Evolutionary conservation across 108 stramenopile species (phyloP), one percentile per base, ranked within the genome.

Genomic region (Skeletonema marinoi): DNA sequence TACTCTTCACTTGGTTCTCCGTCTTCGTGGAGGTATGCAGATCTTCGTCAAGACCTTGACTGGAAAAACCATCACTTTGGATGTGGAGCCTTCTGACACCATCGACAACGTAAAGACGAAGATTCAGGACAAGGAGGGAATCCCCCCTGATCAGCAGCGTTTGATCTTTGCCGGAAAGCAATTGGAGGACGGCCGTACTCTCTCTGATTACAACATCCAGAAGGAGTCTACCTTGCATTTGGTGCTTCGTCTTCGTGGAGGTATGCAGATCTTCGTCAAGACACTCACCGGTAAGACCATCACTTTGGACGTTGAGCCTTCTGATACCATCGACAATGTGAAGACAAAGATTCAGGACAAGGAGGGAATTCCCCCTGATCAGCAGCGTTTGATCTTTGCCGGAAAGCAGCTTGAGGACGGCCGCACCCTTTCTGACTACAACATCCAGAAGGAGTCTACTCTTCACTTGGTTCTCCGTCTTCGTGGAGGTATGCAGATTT

Each of bases 51-150:
- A 58, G 35, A 60, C 46, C 1, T 21, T 33, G 41, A 65, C 70
- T 36, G 75, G 74, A 12, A 59, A 59, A 9, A 59, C 58, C 29
- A 59, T 59, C 61, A 59, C 32, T 30, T 39, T 39, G 38, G 38
- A 39, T 60, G 93, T 97, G 73, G 94, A 97, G 90, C 80, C 88
- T 59, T 86, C 84, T 4, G 89, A 90, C 85, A 89, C 87, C 21
- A 94, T 97, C 78, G 94, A 93, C 64, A 93, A 93, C 58, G 93
- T 97, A 70, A 95, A 97, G 90, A 83, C 88, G 54, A 94, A 91
- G 89, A 94, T 96, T 71, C 94, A 96, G 81, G 94, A 95, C 86
- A 90, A 92, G 92, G 96, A 95, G 85, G 95, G 94, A 60, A 96
- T 96, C 76, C 96, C 96, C 31, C 92, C 96, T 36, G 92, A 94